Conservation (phyloP, 106 monocot species). For the Dendrobium nobile region DNA sequence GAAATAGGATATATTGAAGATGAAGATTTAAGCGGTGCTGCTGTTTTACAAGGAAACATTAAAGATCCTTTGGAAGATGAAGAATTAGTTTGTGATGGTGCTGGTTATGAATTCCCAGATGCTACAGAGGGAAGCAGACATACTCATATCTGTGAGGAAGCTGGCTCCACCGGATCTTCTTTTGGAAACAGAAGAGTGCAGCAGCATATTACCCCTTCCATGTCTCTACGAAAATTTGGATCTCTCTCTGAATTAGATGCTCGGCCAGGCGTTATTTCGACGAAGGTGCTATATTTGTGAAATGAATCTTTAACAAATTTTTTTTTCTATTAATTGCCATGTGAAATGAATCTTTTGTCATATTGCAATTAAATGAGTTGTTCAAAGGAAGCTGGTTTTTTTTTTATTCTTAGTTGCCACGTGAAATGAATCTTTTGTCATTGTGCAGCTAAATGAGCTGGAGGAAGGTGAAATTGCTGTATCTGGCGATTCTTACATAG, state of each 20-base stretch:
- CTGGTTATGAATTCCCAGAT: constrained; percentile 37
- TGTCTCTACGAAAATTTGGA: constrained; percentile 76
- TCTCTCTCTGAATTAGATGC: constrained; percentile 88
- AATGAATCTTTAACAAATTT: background rate
- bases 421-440: constrained; percentile 3
- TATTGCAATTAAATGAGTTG: constrained; percentile 50
- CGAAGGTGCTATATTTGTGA: constrained; percentile 30
- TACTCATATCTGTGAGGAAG: constrained; percentile 46
- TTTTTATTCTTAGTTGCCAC: constrained; percentile 4
- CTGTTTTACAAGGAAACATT: constrained; percentile 24
- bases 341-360: background rate
- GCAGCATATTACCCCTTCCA: constrained; percentile 49
- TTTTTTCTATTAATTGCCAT: constrained; percentile 4
- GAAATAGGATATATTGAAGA: constrained; percentile 64
- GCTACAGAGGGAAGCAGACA: constrained; percentile 21
- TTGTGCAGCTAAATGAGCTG: constrained; percentile 68
- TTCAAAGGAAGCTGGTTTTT: background rate
- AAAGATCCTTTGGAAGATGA: constrained; percentile 50
- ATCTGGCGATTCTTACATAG: constrained; percentile 87
- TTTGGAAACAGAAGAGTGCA: constrained; percentile 54
- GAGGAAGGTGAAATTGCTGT: constrained; percentile 94
- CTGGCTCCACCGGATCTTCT: constrained; percentile 75
- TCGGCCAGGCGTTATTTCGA: constrained; percentile 44
- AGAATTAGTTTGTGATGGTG: constrained; percentile 32
- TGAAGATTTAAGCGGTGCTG: constrained; percentile 45